Evolutionary conservation across 75 land plant genomes (phyloP), one percentile per base, ranked within the genome.

Genomic region (Ceratopteris richardii): DNA sequence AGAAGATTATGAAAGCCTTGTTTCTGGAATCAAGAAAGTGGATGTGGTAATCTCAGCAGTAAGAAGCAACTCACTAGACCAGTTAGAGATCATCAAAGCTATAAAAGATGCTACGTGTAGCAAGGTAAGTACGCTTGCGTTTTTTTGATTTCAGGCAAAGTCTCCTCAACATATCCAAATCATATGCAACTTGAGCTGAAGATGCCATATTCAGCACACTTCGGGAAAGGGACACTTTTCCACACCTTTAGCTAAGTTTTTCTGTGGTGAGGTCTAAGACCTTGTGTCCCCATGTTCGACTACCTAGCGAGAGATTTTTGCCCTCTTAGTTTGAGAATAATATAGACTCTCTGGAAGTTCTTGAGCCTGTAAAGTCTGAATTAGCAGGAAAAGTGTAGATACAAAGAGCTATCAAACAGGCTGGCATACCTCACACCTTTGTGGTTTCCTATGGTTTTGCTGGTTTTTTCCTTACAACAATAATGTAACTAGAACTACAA

Each of bases 251-350:
- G n/a, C n/a, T n/a, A n/a, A n/a, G n/a, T n/a, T n/a, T n/a, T n/a
- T n/a, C n/a, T n/a, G n/a, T n/a, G n/a, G n/a, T n/a, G n/a, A n/a
- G n/a, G n/a, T n/a, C n/a, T n/a, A n/a, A n/a, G n/a, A n/a, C n/a
- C n/a, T n/a, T n/a, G n/a, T n/a, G n/a, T n/a, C n/a, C n/a, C n/a
- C n/a, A n/a, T n/a, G n/a, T n/a, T n/a, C n/a, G n/a, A n/a, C n/a
- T n/a, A n/a, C n/a, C n/a, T n/a, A n/a, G n/a, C 7, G 57, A 82
- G 86, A 64, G 86, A 36, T 82, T 75, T 62, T 56, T 82, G 2
- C 86, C 86, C 2, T 82, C 86, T 10, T 82, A 82, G 54, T 82
- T 79, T 57, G 82, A 82, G 12, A 72, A 59, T n/a, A 82, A 82
- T 66, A 71, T 71, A 27, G 86, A 68, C 51, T 60, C 54, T 0